Evolutionary conservation across 1,139 yeast species (phyloP).

Genomic region (Magnusiomyces suaveolens): DNA sequence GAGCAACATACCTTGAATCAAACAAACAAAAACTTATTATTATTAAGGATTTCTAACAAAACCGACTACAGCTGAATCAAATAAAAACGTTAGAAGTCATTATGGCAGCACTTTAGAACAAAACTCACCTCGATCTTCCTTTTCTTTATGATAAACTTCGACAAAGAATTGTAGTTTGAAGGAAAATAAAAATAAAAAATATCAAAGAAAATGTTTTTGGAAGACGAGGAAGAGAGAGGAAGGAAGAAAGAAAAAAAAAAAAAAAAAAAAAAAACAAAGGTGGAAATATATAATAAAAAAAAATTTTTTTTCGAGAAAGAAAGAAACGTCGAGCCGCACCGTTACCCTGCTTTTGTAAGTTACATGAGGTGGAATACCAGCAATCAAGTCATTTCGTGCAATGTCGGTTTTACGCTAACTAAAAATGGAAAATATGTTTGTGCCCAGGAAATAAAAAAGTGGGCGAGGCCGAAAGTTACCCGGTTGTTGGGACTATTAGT

Average conservation of each 20-base stretch:
- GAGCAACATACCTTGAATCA: background rate
- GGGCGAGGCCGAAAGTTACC: no score
- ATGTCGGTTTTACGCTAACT: no score
- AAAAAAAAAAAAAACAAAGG: conserved; percentile 1
- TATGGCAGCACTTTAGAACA: no score
- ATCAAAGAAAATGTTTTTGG: conserved; percentile 3
- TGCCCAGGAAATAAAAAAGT: no score
- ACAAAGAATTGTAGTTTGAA: background rate
- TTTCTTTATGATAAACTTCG: no score
- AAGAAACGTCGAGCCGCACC: background rate
- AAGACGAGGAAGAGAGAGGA: conserved; percentile 12
- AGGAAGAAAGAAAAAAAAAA: conserved; percentile 4
- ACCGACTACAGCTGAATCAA: background rate
- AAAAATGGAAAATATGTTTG: no score
- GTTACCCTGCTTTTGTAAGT: background rate
- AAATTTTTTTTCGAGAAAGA: background rate
- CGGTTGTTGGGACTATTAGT: no score
- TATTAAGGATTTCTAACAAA: background rate
- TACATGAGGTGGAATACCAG: no score
- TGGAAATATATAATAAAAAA: conserved; percentile 2
- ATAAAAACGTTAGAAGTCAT: background rate
- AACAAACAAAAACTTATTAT: conserved; percentile 2
- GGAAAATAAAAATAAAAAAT: background rate
- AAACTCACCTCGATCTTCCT: conserved; percentile 8
- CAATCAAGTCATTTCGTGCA: background rate